Base-by-base conservation (phyloP, 1,284 basidiomycete genomes). In the Austroboletus novae-zelandiae region DNA sequence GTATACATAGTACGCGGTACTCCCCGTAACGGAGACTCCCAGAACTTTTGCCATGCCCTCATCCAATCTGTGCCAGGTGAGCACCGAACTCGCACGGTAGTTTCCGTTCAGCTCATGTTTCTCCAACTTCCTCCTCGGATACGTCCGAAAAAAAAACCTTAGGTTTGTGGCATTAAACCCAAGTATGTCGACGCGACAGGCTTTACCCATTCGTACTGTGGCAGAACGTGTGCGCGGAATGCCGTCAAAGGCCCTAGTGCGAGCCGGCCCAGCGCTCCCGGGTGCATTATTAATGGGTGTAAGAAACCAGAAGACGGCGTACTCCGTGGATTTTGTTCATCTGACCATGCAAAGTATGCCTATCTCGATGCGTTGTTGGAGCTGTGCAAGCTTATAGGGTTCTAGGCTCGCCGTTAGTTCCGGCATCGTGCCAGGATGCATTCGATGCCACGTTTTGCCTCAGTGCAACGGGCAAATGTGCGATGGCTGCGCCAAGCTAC, bases 161-260 rank as follows among this genome's bases (percentile, higher is more conserved):
- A 84, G 82, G 73, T 74, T 50, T 84, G 82, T 64, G 76, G 78
- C 25, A 71, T 71, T 53, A 81, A 74, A 60, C 80, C 81, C 14
- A 84, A 79, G 69, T 84, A 75, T 60, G 66, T 80, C 20, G 68
- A 69, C 44, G 75, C 81, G 51, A 72, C 76, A 52, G 83, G 81
- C 17, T 65, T 71, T 53, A 73, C 74, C 54, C 80, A 84, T 58
- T 74, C 77, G 34, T 85, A 79, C 61, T 84, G 82, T 61, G 74
- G 83, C 55, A 76, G 74, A 56, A 81, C 75, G 42, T 84, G 82
- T 60, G 82, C 82, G 47, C 71, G 77, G 43, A 53, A 20, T 41
- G 51, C 57, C 36, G 46, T 64, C 50, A 74, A 71, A 46, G 65
- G 60, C 3, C 27, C 68, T 51, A 50, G 39, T 40, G 23, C 51